Evolutionary conservation across 176 grass and related monocot species (phyloP), one percentile per base, ranked within the genome.

Genomic region (Musa acuminata): DNA sequence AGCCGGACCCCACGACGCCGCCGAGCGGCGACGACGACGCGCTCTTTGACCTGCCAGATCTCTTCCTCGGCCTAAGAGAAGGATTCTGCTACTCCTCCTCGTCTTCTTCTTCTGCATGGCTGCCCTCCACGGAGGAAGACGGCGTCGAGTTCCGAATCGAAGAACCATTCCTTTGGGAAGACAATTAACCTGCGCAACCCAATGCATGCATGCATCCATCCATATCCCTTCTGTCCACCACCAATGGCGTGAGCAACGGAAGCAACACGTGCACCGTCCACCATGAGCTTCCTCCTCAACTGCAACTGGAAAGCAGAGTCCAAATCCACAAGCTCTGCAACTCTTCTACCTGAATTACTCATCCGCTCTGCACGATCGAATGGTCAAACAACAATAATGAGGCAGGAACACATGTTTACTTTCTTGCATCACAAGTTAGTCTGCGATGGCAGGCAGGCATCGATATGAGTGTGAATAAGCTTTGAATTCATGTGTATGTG

Each of bases 31-130:
- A 80, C 64, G 82, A 57, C 21, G 69, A 16, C 6, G n/a, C 24
- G 22, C 52, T 78, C 0, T 78, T 68, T 50, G 76, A 78, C 76
- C 76, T 78, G 13, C 76, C 76, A 21, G 76, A 78, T 53, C 76
- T 78, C 49, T 25, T 54, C 9, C 22, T 66, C 13, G 63, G 68
- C 14, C 65, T 68, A 8, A 29, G 14, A 55, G 75, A 78, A 27
- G 76, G 76, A 10, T 78, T 78, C 76, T 54, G 63, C 63, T 55
- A 13, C 24, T 35, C 62, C 1, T 68, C 76, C 7, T 14, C 49
- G 1, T 78, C 68, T 27, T 86, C 64, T 10, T 83, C 87, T 7
- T 29, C 87, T 2, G 23, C 87, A 0, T 86, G 80, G 49, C 69
- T 78, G 66, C 13, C 57, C 9, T 14, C 57, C 19, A 13, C 25